Evolutionary conservation across 2,329 filamentous ascomycete species (phyloP).

Genomic region (Leptographium lundbergii): DNA sequence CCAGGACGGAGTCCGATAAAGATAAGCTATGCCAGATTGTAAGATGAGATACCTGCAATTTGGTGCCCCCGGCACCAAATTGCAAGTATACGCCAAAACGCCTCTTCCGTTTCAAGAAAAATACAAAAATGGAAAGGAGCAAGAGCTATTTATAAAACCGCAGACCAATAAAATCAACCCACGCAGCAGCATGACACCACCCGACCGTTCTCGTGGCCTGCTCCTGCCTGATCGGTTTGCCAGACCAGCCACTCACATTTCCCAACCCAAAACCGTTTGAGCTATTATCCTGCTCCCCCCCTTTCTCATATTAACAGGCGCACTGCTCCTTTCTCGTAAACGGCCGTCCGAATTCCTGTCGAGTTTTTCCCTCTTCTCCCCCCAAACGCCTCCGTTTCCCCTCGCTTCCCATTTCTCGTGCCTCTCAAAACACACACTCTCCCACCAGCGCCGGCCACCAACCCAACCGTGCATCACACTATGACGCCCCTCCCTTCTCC

Average conservation of each 20-base stretch:
- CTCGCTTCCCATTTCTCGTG: neutral
- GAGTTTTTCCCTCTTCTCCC: neutral
- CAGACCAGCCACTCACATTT: conserved; percentile 5
- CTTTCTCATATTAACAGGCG: neutral
- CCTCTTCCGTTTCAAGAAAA: neutral
- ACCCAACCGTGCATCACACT: neutral
- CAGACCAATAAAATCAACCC: neutral
- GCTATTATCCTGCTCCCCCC: neutral
- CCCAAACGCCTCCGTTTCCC: neutral
- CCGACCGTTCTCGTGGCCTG: conserved; percentile 1
- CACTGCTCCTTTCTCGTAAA: neutral
- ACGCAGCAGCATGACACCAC: neutral
- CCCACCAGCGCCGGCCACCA: neutral
- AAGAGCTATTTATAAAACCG: neutral
- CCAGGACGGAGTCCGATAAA: neutral
- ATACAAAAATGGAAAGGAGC: neutral
- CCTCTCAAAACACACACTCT: neutral
- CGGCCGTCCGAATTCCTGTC: neutral
- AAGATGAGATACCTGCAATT: neutral
- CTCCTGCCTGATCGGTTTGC: neutral
- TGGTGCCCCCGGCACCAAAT: neutral
- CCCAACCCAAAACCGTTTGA: neutral
- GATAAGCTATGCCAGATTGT: no score
- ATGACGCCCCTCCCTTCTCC: neutral
- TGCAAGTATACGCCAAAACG: neutral